Conservation (phyloP, 2,329 filamentous ascomycete species). For the Penicillium olsonii region DNA sequence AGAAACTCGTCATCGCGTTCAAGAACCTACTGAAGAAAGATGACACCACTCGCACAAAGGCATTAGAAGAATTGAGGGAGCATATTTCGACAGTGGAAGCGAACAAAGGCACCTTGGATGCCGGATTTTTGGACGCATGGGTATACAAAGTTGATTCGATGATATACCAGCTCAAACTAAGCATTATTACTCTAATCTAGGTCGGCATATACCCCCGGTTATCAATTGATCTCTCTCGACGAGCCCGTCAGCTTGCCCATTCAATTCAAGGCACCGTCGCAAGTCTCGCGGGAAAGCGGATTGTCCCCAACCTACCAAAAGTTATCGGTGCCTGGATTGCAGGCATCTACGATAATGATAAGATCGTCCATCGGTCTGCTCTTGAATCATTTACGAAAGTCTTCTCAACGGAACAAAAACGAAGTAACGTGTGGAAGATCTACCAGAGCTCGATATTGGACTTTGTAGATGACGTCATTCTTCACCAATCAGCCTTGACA, state of each 20-base stretch:
- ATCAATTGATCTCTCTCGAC: constrained; percentile 84
- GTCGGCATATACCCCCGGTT: constrained; percentile 82
- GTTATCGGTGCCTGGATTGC: constrained; percentile 89
- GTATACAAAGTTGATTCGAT: constrained; percentile 52
- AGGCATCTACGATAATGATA: constrained; percentile 84
- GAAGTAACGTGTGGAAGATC: constrained; percentile 72
- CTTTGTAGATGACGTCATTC: constrained; percentile 75
- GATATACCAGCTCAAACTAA: constrained; percentile 4
- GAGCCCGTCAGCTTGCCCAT: constrained; percentile 86
- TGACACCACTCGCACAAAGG: constrained; percentile 86
- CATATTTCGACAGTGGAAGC: constrained; percentile 60
- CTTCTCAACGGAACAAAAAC: constrained; percentile 78
- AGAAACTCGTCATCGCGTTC: constrained; percentile 83
- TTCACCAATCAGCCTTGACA: constrained; percentile 74
- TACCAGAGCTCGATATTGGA: constrained; percentile 80
- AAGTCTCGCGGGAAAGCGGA: constrained; percentile 69
- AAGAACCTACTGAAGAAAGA: constrained; percentile 94
- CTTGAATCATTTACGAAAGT: constrained; percentile 73
- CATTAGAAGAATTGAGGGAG: constrained; percentile 77
- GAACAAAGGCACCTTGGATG: constrained; percentile 67
- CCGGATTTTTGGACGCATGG: constrained; percentile 85
- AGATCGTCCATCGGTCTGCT: constrained; percentile 72
- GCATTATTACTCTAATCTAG: constrained; percentile 49
- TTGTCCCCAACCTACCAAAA: constrained; percentile 75
- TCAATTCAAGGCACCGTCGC: constrained; percentile 67